Evolutionary conservation across 768 basidiomycete genomes (phyloP), one percentile per base, ranked within the genome.

Genomic region (Piloderma croceum): DNA sequence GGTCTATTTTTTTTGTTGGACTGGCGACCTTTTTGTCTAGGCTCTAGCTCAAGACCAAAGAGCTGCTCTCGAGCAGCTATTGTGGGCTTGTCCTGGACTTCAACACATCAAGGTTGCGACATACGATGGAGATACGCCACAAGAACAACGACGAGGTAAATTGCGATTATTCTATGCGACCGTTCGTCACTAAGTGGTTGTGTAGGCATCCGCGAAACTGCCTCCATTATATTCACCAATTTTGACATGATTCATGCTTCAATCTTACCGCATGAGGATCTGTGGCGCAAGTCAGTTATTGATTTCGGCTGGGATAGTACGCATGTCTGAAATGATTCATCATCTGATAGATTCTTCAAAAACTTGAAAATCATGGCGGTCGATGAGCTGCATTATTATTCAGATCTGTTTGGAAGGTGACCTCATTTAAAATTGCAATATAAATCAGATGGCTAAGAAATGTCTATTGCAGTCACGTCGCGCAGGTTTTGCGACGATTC

Each of bases 11-110:
- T 29, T 34, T 31, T 11, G 17, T 13, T 11, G n/a, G 1, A 19
- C 5, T 34, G 24, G 31, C n/a, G 2, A 17, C 13, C 17, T 24
- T 22, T 37, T n/a, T 18, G 9, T 45, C 12, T 36, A 90, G 84
- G 90, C 90, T 12, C 66, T 94, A 29, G 90, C 91, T 1, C 90
- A 94, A 61, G 90, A 94, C 53, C 90, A 94, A 58, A 78, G 71
- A 48, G 62, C 65, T 3, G 79, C 84, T 1, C 59, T 93, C 36
- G 76, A 84, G 42, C 79, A 82, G 40, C 55, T 94, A 11, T 51
- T 92, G 1, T 69, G 51, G 40, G 64, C 67, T 7, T 81, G 77
- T 57, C 68, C 77, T 0, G 75, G 78, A 7, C 66, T 91, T n/a
- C 74, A 75, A 41, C 67, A 80, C 36, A 56, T 83, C 27, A 69